Evolutionary conservation across 306 rosid genomes (phyloP), one percentile per base, ranked within the genome.

Genomic region (Citrullus mucosospermus): DNA sequence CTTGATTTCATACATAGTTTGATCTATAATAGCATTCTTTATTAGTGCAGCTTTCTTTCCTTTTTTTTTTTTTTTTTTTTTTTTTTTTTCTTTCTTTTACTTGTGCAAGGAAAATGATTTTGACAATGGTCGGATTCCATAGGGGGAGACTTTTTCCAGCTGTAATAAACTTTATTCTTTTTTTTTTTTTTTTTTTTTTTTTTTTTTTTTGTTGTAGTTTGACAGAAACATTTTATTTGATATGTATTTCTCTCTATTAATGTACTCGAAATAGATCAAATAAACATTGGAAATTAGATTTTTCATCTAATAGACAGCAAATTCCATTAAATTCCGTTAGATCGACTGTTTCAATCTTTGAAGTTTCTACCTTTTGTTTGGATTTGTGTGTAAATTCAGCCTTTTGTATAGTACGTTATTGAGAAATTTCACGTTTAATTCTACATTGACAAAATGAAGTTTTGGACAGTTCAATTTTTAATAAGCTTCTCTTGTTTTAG

Each of bases 11-110:
- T 25, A 8, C 58, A 16, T 73, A 53, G 48, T 51, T 53, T 73
- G 60, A 73, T 17, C 43, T 73, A 28, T 51, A 73, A 73, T 73
- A 48, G 57, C 46, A 73, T 73, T 73, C 78, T 51, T 73, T 51
- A 51, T 22, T 73, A 73, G 61, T 32, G 76, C 78, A 73, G 39
- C 13, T 22, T 25, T 44, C 34, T 70, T 44, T 68, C 18, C 11
- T 9, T 39, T 16, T 32, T 63, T 13, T 14, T 32, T 15, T 36
- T 67, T 32, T 36, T 67, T 32, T 32, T 32, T 25, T 22, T 16
- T 44, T 68, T 17, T 9, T 9, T 39, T 34, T 32, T 46, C 9
- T 34, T 10, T 30, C 16, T 70, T 71, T 30, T 32, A 17, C 17
- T 30, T 28, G 30, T 71, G 12, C 75, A 25, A 73, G 25, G 77